These are phyloP conservation scores for Xylariaceae sp. DNA, from an alignment of 2,329 filamentous ascomycete genomes.

Conservation along the genomic window DNA sequence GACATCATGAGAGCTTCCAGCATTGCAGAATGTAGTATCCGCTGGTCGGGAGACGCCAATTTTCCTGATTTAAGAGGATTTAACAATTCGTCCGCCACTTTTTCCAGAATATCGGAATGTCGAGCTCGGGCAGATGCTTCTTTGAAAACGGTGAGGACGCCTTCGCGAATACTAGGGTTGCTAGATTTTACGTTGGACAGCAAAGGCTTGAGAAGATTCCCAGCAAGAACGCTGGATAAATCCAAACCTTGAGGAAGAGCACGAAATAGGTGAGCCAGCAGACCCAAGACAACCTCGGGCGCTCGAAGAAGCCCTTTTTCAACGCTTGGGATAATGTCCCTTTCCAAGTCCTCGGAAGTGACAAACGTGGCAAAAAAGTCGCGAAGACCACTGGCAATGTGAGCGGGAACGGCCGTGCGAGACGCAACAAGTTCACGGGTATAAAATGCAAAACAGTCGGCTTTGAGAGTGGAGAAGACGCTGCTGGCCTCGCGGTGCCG, in stretches of 20 bases:
- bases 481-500: conserved; percentile 62
- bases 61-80: conserved; percentile 79
- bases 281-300: conserved; percentile 81
- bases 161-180: conserved; percentile 71
- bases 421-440: conserved; percentile 81
- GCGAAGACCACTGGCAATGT: conserved; percentile 67
- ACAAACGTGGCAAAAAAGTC: conserved; percentile 83
- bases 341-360: conserved; percentile 67
- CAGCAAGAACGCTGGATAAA: conserved; percentile 67
- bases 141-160: conserved; percentile 70
- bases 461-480: conserved; percentile 61
- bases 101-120: conserved; percentile 56
- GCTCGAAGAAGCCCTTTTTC: conserved; percentile 87
- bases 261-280: conserved; percentile 68
- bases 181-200: conserved; percentile 90
- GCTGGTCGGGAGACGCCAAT: conserved; percentile 78
- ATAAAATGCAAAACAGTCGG: conserved; percentile 77
- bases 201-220: conserved; percentile 77
- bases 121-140: conserved; percentile 48
- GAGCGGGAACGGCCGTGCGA: conserved; percentile 62
- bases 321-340: conserved; percentile 71
- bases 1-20: conserved; percentile 62
- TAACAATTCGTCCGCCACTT: conserved; percentile 73
- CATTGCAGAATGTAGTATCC: conserved; percentile 77
- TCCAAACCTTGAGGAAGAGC: conserved; percentile 70